Evolutionary conservation across 306 rosid genomes (phyloP), one percentile per base, ranked within the genome.

Genomic region (Quillaja saponaria): DNA sequence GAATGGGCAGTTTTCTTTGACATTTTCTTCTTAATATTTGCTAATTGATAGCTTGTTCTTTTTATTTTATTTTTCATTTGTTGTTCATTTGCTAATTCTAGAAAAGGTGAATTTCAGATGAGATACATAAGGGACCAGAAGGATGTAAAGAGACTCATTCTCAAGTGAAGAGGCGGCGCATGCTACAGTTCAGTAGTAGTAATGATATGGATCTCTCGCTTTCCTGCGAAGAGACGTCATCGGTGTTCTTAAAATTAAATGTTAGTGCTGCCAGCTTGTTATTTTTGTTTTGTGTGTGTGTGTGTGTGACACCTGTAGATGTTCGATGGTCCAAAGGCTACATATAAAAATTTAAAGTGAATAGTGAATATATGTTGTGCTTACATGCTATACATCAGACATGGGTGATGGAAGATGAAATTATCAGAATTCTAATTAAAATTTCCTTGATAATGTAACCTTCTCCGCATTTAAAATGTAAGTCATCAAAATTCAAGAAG

Each of bases 141-240:
- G 82, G 69, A 61, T 71, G 76, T 28, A 72, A 65, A 46, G 91
- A 82, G 72, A 73, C 82, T 67, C 79, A 75, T 42, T 82, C 86
- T 2, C 96, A 85, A 82, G 73, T 77, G 16, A 91, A 91, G 76
- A 79, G 96, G 67, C 88, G 97, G 6, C 66, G 95, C 65, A 82
- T 91, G 96, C 83, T 91, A 46, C 95, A 80, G 55, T 91, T 91
- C 68, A 73, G 69, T 48, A 55, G 69, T 48, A 55, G 55, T 57
- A 74, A 69, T 42, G 79, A 80, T 21, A 28, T 69, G 67, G 77
- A 64, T 71, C 63, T 72, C 66, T 71, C 75, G 21, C 66, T 63
- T 38, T 74, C 68, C 15, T 28, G 71, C 19, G 91, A 80, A 33
- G 86, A 80, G 42, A 61, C 68, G 55, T 82, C 90, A 19, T 74